phyloP scores from a whole-genome alignment of 768 basidiomycete genomes.

The Psilocybe sp. region DNA sequence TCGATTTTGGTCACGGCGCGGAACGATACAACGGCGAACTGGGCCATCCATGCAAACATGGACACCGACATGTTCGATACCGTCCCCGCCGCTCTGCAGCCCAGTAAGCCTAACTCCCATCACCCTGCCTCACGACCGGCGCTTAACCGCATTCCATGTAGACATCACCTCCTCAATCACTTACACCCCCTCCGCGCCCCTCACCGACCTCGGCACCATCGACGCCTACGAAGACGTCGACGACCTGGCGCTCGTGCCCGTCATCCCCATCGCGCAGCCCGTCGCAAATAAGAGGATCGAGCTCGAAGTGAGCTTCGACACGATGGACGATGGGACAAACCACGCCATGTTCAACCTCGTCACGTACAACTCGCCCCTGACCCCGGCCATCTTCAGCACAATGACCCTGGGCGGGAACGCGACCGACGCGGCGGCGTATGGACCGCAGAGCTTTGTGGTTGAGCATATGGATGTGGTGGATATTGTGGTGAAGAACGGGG shows the following conservation, averaged over 20 bases:
- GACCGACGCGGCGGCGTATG: conserved; percentile 68
- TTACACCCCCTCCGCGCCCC: conserved; percentile 54
- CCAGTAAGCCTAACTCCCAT: conserved; percentile 49
- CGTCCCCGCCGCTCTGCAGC: conserved; percentile 66
- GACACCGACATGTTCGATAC: conserved; percentile 88
- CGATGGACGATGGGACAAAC: conserved; percentile 84
- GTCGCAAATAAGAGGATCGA: conserved; percentile 56
- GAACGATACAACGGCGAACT: conserved; percentile 83
- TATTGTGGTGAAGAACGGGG: conserved; percentile 70
- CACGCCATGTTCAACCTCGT: conserved; percentile 73
- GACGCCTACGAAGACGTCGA: conserved; percentile 59
- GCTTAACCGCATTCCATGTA: conserved; percentile 19
- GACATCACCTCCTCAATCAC: conserved; percentile 84
- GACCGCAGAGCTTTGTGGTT: conserved; percentile 72
- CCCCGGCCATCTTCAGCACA: conserved; percentile 75
- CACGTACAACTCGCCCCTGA: conserved; percentile 65
- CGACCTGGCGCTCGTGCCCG: conserved; percentile 70
- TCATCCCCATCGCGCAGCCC: conserved; percentile 47
- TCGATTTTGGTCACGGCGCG: conserved; percentile 89
- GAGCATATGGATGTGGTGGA: conserved; percentile 76
- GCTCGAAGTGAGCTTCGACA: conserved; percentile 77
- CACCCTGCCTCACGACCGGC: not conserved
- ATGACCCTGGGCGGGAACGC: conserved; percentile 78
- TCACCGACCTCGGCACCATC: conserved; percentile 52
- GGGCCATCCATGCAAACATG: conserved; percentile 89